phyloP scores from a whole-genome alignment of 148 eudicot genomes.

The Fallopia convolvulus region DNA sequence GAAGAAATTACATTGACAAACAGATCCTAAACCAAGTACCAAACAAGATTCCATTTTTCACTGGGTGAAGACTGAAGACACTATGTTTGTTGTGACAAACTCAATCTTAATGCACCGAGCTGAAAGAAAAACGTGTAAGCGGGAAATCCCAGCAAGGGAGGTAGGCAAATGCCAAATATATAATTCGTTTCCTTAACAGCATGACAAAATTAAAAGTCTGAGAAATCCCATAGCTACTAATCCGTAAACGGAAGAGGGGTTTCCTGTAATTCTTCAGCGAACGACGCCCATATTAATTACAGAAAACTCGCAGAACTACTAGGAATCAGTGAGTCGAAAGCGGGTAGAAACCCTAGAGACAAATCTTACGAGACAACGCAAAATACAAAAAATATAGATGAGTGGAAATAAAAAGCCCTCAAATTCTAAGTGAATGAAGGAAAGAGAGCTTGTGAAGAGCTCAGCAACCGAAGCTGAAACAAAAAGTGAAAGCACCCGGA shows the following conservation, averaged over 20 bases:
- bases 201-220: background rate
- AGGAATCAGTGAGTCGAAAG: background rate
- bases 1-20: background rate
- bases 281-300: background rate
- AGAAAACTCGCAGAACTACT: background rate
- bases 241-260: background rate
- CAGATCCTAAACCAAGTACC: background rate
- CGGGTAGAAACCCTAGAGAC: background rate
- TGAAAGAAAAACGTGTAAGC: background rate
- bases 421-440: background rate
- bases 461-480: background rate
- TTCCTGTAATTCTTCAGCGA: background rate
- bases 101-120: background rate
- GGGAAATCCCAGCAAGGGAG: background rate
- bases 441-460: background rate
- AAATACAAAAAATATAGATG: background rate
- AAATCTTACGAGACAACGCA: background rate
- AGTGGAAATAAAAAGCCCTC: background rate
- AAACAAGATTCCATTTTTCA: background rate
- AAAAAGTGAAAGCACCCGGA: background rate
- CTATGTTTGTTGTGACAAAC: background rate
- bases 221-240: background rate
- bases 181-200: background rate
- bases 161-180: background rate
- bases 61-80: background rate